phyloP scores from a whole-genome alignment of 2,329 filamentous ascomycete genomes.

The Remersonia thermophila region DNA sequence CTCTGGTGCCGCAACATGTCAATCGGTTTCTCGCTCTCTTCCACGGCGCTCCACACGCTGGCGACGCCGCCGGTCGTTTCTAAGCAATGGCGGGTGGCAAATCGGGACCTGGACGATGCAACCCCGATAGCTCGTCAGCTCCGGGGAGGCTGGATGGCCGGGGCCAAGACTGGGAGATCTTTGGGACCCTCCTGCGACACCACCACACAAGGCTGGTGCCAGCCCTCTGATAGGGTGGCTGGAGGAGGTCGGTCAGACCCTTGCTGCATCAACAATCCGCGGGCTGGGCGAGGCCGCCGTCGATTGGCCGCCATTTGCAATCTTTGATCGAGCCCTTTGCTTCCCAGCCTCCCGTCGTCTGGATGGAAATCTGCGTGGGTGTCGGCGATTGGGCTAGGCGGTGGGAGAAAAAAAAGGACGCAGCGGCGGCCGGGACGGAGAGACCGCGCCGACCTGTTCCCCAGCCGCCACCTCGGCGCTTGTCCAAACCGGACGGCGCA shows the following conservation, averaged over 20 bases:
- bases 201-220: conserved; percentile 7
- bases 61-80: too few relatives aligned
- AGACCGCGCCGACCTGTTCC: neutral
- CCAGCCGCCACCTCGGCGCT: conserved; percentile 3
- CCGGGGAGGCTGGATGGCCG: too few relatives aligned
- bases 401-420: neutral
- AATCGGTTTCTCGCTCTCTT: too few relatives aligned
- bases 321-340: neutral
- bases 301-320: conserved; percentile 14
- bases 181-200: conserved; percentile 10
- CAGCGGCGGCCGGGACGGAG: neutral
- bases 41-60: too few relatives aligned
- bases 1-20: too few relatives aligned
- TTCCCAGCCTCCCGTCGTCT: conserved; percentile 14
- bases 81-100: too few relatives aligned
- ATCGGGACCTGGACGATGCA: too few relatives aligned
- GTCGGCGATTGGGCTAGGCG: too few relatives aligned
- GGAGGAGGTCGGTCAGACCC: conserved; percentile 15
- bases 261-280: conserved; percentile 15
- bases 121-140: too few relatives aligned
- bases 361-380: too few relatives aligned
- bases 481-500: neutral
- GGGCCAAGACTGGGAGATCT: conserved; percentile 8
- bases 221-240: conserved; percentile 8
- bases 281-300: conserved; percentile 7